These are phyloP conservation scores for Helianthus annuus DNA, from an alignment of 129 eudicot genomes.

Conservation along the genomic window DNA sequence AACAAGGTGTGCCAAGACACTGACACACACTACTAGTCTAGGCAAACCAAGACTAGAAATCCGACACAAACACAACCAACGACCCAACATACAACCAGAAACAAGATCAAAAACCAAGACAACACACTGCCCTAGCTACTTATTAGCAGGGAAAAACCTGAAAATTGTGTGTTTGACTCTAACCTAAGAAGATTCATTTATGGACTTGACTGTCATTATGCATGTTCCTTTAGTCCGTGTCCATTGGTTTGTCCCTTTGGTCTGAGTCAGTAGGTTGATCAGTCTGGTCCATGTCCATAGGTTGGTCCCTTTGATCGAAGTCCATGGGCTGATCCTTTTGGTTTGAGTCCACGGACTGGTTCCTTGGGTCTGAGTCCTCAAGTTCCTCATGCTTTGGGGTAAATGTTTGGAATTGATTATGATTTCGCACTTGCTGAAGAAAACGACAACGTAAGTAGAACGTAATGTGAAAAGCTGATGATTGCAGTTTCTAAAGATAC, in stretches of 20 bases:
- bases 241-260: background rate
- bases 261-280: background rate
- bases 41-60: no score
- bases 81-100: no score
- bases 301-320: conserved; percentile 28
- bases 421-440: background rate
- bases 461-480: background rate
- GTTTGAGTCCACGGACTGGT: background rate
- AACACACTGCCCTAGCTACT: no score
- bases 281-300: background rate
- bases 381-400: background rate
- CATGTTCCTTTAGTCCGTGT: background rate
- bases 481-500: background rate
- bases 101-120: no score
- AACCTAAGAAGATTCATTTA: conserved; percentile 24
- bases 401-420: background rate
- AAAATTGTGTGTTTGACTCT: background rate
- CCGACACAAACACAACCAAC: no score
- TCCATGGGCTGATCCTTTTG: background rate
- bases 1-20: no score
- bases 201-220: conserved; percentile 31
- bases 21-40: no score
- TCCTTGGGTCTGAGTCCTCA: background rate
- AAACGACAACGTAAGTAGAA: background rate
- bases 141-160: background rate